These are phyloP conservation scores for Blumeriella jaapii DNA, from an alignment of 2,329 filamentous ascomycete species.

Conservation along the genomic window DNA sequence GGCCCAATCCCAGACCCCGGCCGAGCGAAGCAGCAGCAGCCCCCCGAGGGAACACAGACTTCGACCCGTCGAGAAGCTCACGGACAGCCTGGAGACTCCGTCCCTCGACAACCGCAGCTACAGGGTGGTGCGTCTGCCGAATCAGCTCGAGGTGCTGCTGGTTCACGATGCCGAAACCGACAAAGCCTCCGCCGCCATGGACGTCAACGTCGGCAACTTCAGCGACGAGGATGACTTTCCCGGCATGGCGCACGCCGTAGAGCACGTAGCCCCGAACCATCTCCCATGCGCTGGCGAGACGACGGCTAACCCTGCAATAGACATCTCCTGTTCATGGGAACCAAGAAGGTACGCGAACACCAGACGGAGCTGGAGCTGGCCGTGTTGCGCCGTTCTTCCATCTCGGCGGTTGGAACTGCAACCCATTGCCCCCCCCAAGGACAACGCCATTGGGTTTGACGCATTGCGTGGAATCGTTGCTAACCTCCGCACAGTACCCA, in stretches of 20 bases:
- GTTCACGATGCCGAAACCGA: constrained; percentile 93
- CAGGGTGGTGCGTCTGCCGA: constrained; percentile 74
- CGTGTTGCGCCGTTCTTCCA: background rate
- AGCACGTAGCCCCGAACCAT: constrained; percentile 2
- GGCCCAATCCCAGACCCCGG: constrained; percentile 25
- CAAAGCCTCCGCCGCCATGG: constrained; percentile 90
- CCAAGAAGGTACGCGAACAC: constrained; percentile 62
- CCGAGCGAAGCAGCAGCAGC: constrained; percentile 19
- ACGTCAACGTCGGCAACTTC: constrained; percentile 94
- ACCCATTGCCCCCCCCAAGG: background rate
- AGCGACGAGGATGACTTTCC: constrained; percentile 85
- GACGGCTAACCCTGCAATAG: no score
- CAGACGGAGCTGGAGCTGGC: no score
- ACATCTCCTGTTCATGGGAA: constrained; percentile 90
- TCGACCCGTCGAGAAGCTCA: constrained; percentile 20
- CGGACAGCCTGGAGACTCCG: constrained; percentile 58
- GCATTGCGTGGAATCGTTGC: constrained; percentile 3
- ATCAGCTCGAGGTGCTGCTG: constrained; percentile 80
- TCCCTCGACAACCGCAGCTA: constrained; percentile 79
- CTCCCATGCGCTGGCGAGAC: no score
- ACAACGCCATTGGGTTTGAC: background rate
- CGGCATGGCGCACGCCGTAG: constrained; percentile 85
- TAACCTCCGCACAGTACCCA: constrained; percentile 50
- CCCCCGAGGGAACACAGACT: constrained; percentile 25
- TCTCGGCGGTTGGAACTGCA: background rate